Percentiles rank a stretch among this genome's conserved stretches.
phyloP scores from a whole-genome alignment of 805 yeast genomes.

The Hemisphaericaspora nanyangensis region DNA sequence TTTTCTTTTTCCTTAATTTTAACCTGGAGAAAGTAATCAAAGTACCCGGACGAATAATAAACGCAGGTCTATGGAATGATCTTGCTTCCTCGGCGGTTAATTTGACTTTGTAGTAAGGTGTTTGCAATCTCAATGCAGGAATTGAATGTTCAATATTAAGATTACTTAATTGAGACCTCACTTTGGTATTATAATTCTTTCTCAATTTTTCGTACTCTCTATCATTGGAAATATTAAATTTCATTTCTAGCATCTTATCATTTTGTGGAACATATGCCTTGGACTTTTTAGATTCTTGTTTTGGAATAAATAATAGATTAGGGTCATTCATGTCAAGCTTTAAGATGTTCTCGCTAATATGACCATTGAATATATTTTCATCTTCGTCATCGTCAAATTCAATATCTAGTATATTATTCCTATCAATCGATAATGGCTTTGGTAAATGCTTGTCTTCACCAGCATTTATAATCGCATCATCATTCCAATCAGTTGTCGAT shows the following conservation, averaged over 20 bases:
- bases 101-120: constrained; percentile 85
- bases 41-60: constrained; percentile 74
- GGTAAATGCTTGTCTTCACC: constrained; percentile 20
- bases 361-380: constrained; percentile 73
- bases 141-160: constrained; percentile 85
- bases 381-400: constrained; percentile 49
- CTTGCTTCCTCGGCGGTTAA: constrained; percentile 66
- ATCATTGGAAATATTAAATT: constrained; percentile 87
- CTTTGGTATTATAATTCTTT: constrained; percentile 84
- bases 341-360: constrained; percentile 35
- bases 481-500: constrained; percentile 79
- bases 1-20: constrained; percentile 78
- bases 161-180: constrained; percentile 89
- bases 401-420: constrained; percentile 11
- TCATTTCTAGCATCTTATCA: constrained; percentile 51
- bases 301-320: constrained; percentile 61
- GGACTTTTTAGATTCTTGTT: constrained; percentile 15
- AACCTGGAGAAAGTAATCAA: constrained; percentile 70
- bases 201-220: constrained; percentile 76
- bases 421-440: constrained; percentile 6
- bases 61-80: constrained; percentile 74
- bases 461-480: constrained; percentile 55
- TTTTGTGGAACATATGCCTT: constrained; percentile 47
- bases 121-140: constrained; percentile 82
- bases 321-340: constrained; percentile 87